A percentile compares a stretch with the other conserved stretches of the same genome.
These are phyloP conservation scores for Camellia granthamiana DNA, from an alignment of 148 eudicot species.

Conservation along the genomic window DNA sequence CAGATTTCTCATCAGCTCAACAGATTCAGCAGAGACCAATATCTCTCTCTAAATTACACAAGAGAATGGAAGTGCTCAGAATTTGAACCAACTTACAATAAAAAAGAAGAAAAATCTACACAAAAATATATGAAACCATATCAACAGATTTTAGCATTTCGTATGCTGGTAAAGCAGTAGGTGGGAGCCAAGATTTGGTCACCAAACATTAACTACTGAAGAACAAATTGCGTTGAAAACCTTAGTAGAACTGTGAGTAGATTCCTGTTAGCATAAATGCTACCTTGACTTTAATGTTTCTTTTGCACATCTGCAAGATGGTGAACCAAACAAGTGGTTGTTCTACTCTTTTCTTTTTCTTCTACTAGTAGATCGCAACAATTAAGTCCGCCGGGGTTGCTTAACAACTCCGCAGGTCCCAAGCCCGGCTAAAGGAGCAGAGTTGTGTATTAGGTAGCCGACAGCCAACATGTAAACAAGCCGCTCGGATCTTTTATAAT, in stretches of 20 bases:
- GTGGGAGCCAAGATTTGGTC: not conserved
- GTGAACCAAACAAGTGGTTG: not conserved
- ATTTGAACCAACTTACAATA: not conserved
- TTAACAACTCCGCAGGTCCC: too few relatives aligned
- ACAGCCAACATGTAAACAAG: too few relatives aligned
- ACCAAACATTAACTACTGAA: not conserved
- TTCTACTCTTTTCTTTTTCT: not conserved
- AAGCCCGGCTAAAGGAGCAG: too few relatives aligned
- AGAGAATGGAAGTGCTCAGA: conserved; percentile 12
- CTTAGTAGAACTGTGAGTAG: not conserved
- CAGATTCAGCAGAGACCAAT: conserved; percentile 33
- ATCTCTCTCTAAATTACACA: conserved; percentile 36
- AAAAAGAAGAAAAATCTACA: not conserved
- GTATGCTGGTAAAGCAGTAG: not conserved
- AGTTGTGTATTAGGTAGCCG: too few relatives aligned
- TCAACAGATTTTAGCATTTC: too few relatives aligned
- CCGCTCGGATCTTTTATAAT: too few relatives aligned
- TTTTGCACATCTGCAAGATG: not conserved
- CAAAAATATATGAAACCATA: not conserved
- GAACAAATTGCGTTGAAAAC: not conserved
- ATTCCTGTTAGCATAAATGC: not conserved
- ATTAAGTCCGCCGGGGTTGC: too few relatives aligned
- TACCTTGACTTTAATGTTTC: not conserved
- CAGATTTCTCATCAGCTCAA: conserved; percentile 31
- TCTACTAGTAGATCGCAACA: not conserved